These are phyloP conservation scores for Thelonectria blattea DNA, from an alignment of 2,329 filamentous ascomycete genomes.

Conservation along the genomic window DNA sequence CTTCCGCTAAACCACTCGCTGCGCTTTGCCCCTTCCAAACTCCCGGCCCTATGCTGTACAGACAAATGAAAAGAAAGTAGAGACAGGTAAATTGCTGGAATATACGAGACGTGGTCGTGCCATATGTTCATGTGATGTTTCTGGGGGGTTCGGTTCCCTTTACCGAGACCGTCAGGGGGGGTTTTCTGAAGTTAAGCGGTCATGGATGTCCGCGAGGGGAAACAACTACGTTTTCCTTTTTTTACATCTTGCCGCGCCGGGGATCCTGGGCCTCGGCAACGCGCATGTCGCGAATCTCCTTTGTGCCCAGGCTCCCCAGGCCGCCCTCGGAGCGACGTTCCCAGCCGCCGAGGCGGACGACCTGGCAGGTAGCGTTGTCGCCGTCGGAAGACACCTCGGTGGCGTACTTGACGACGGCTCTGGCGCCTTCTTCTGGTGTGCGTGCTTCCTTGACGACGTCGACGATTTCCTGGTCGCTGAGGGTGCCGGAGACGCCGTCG, in stretches of 20 bases:
- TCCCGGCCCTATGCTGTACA: conserved; percentile 35
- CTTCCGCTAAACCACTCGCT: conserved; percentile 5
- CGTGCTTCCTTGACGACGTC: conserved; percentile 93
- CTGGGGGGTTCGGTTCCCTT: background rate
- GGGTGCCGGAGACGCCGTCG: conserved; percentile 85
- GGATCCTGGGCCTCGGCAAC: conserved; percentile 83
- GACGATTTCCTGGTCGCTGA: conserved; percentile 93
- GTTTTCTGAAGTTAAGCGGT: too few species aligned
- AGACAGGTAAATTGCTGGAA: conserved; percentile 16
- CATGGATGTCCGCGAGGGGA: background rate
- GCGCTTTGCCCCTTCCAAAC: conserved; percentile 28
- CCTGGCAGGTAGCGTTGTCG: conserved; percentile 73
- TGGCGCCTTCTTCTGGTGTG: conserved; percentile 85
- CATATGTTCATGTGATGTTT: background rate
- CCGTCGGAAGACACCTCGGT: conserved; percentile 77
- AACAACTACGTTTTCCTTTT: conserved; percentile 22
- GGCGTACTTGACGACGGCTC: conserved; percentile 82
- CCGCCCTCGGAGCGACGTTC: conserved; percentile 82
- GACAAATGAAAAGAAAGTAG: conserved; percentile 20
- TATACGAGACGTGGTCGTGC: conserved; percentile 20
- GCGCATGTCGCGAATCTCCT: conserved; percentile 86
- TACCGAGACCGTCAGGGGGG: too few species aligned
- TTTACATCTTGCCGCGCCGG: conserved; percentile 65
- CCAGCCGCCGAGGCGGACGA: conserved; percentile 72
- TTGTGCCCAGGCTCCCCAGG: conserved; percentile 85